Base-by-base conservation (phyloP, 2,329 filamentous ascomycete genomes). In the Ophiocordyceps camponoti-leonardi region DNA sequence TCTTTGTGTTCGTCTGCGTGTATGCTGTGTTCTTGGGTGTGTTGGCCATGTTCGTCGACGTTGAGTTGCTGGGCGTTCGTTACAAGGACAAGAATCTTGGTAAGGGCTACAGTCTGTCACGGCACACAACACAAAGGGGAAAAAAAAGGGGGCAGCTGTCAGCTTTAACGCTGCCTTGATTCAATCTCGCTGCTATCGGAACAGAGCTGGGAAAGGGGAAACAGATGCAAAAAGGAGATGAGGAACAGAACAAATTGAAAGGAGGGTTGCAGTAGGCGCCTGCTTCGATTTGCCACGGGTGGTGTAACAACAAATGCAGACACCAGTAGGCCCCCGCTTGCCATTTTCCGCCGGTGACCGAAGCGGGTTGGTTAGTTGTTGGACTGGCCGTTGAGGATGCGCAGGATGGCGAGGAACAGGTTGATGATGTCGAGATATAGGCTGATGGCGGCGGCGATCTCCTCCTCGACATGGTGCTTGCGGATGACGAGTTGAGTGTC, bases 371-470 rank as follows among this genome's bases (percentile, higher is more conserved):
- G 41, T 22, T 43, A 96, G 73, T 95, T 93, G 66, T 94, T 90
- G 60, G 79, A 82, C 72, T 94, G 86, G 69, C 83, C 93, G 72
- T 98, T 98, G 58, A 98, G 71, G 55, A 98, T 96, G 58, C 92
- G 77, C 58, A 98, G 71, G 58, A 98, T 98, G 45, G 86, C 83
- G 53, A 98, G 72, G 77, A 98, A 98, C 53, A 98, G 66, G 73
- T 98, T 98, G 70, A 96, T 86, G 52, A 96, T 80, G 62, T 96
- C 90, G 44, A 98, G 75, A 62, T 98, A 98, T 43, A 98, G 73
- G 59, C 85, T 92, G 63, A 98, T 94, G 11, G 86, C 81, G 44
- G 90, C 90, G 7, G 88, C 87, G 60, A 96, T 95, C 71, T 95
- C 88, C 73, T 95, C 90, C 67, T 98, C 92, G 45, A 95, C 86